These are phyloP conservation scores for Xylariaceae sp. DNA, from an alignment of 2,329 filamentous ascomycete species.

Conservation along the genomic window DNA sequence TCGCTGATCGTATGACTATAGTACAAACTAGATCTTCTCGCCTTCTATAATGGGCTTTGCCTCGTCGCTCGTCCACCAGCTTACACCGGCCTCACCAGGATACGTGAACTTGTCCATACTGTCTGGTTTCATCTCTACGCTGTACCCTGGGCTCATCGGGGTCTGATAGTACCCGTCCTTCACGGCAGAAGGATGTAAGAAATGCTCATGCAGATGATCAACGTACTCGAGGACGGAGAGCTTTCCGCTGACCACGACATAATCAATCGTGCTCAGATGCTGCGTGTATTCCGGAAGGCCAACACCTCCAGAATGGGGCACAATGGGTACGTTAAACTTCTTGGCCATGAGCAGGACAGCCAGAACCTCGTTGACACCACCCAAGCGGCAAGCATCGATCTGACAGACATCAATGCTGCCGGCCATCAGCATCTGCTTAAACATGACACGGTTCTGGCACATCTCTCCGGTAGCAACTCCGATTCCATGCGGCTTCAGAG, in stretches of 20 bases:
- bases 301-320: constrained; percentile 85
- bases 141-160: constrained; percentile 77
- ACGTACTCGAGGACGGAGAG: constrained; percentile 84
- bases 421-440: constrained; percentile 81
- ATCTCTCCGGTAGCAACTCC: constrained; percentile 91
- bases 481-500: constrained; percentile 68
- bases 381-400: constrained; percentile 84
- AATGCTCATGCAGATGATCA: constrained; percentile 91
- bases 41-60: constrained; percentile 70
- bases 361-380: constrained; percentile 86
- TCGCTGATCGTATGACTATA: too few species aligned
- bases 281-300: constrained; percentile 92
- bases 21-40: constrained; percentile 44
- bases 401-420: constrained; percentile 85
- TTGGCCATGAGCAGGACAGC: constrained; percentile 84
- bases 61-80: constrained; percentile 82
- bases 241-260: constrained; percentile 80
- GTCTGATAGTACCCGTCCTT: constrained; percentile 86
- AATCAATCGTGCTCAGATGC: constrained; percentile 89
- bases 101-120: constrained; percentile 79
- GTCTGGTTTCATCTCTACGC: constrained; percentile 86
- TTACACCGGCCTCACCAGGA: constrained; percentile 71
- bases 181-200: constrained; percentile 75
- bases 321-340: constrained; percentile 74
- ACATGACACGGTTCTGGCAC: constrained; percentile 91